Percentiles rank a stretch among this genome's conserved stretches.
Evolutionary conservation across 345 rosid species (phyloP).

Genomic region (Sisymbrium altissimum): DNA sequence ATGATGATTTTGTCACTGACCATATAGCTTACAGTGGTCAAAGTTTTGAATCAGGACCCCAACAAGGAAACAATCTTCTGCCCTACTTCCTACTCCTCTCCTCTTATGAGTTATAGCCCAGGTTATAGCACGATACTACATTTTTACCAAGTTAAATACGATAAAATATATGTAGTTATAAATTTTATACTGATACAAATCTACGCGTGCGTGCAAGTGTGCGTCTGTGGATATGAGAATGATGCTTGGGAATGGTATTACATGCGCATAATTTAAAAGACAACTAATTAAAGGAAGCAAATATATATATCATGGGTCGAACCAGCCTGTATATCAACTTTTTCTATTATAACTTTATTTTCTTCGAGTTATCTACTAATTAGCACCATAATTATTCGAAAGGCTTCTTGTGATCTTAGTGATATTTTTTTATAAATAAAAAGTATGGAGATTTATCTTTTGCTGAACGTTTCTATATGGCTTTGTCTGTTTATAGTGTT

Average conservation of each 20-base stretch:
- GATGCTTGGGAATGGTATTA: slow-evolving; percentile 30
- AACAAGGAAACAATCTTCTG: slow-evolving; percentile 25
- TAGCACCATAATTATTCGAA: not conserved
- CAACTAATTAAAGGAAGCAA: not conserved
- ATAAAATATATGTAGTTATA: not conserved
- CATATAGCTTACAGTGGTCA: slow-evolving; percentile 23
- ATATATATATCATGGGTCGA: not conserved
- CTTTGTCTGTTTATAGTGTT: too few relatives aligned
- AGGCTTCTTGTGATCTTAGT: not conserved
- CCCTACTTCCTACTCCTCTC: slow-evolving; percentile 12
- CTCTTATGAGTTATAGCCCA: not conserved
- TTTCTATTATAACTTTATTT: not conserved
- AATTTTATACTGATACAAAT: not conserved
- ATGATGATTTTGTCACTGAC: slow-evolving; percentile 25
- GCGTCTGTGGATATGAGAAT: slow-evolving; percentile 11
- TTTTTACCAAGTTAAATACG: not conserved
- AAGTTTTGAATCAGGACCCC: slow-evolving; percentile 16
- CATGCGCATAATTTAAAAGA: slow-evolving; percentile 16
- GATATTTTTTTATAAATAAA: not conserved
- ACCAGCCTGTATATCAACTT: slow-evolving; percentile 5
- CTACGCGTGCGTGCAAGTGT: slow-evolving; percentile 20
- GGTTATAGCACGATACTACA: not conserved
- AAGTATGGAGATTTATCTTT: not conserved
- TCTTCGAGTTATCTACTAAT: not conserved
- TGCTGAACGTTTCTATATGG: not conserved